Evolutionary conservation across 78 protist species (phyloP).

Genomic region (Mastigamoeba balamuthi): DNA sequence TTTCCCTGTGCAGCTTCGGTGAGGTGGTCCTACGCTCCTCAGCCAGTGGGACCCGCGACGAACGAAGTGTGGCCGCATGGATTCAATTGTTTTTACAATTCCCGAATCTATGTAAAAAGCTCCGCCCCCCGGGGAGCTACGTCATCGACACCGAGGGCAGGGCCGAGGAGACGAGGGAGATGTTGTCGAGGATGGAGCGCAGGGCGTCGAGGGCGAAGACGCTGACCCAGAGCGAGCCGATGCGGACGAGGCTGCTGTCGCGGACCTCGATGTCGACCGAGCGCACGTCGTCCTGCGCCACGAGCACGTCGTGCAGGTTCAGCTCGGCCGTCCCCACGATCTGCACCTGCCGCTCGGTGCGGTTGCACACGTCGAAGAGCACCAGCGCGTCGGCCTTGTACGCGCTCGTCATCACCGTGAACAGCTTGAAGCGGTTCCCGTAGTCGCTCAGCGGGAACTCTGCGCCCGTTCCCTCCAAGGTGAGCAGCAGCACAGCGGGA

Average conservation of each 20-base stretch:
- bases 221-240: neutral
- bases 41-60: no score
- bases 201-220: neutral
- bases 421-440: neutral
- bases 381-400: neutral
- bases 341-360: neutral
- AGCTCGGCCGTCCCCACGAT: neutral
- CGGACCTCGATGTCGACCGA: neutral
- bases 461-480: no score
- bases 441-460: neutral
- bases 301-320: neutral
- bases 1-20: no score
- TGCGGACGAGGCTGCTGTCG: neutral
- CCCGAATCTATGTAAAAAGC: no score
- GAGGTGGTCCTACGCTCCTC: no score
- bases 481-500: no score
- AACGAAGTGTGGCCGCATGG: no score
- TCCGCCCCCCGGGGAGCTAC: no score
- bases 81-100: no score
- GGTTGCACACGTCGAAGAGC: neutral
- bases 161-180: no score
- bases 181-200: no score
- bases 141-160: no score
- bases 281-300: neutral
- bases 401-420: neutral